Evolutionary conservation across 176 grass and related monocot genomes (phyloP).

Genomic region (Paspalum vaginatum): DNA sequence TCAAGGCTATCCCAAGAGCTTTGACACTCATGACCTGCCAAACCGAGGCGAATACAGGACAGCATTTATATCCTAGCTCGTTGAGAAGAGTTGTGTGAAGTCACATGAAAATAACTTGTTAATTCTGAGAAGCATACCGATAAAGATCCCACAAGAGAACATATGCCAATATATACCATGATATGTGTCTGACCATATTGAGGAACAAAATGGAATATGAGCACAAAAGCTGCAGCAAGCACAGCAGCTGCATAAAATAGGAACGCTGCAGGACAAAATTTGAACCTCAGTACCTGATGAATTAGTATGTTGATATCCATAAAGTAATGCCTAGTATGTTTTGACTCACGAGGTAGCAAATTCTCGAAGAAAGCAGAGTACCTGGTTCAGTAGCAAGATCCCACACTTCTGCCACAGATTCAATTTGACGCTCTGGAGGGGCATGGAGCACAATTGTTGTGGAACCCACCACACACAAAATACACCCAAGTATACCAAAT

Average conservation of each 20-base stretch:
- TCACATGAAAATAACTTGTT: slow-evolving; percentile 7
- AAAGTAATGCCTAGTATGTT: neutral
- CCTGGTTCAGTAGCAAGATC: slow-evolving; percentile 96
- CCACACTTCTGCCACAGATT: slow-evolving; percentile 96
- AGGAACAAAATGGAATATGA: slow-evolving; percentile 78
- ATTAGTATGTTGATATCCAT: neutral
- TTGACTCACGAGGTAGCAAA: neutral
- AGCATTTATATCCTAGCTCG: slow-evolving; percentile 15
- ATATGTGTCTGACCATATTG: slow-evolving; percentile 84
- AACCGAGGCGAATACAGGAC: slow-evolving; percentile 29
- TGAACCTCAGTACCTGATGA: slow-evolving; percentile 35
- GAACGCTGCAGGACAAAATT: slow-evolving; percentile 62
- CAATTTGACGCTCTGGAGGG: slow-evolving; percentile 80
- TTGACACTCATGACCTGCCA: slow-evolving; percentile 97
- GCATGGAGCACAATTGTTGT: slow-evolving; percentile 98
- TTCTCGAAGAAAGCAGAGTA: slow-evolving; percentile 6
- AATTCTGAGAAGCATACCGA: slow-evolving; percentile 54
- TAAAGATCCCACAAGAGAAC: slow-evolving; percentile 84
- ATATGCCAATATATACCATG: slow-evolving; percentile 84
- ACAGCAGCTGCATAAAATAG: slow-evolving; percentile 65
- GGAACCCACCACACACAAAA: slow-evolving; percentile 93
- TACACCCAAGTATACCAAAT: slow-evolving; percentile 92
- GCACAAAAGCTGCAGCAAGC: slow-evolving; percentile 67
- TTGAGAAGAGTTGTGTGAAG: slow-evolving; percentile 24
- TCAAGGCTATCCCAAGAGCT: slow-evolving; percentile 95